Evolutionary conservation across 1,284 basidiomycete genomes (phyloP).

Genomic region (Naganishia albida): DNA sequence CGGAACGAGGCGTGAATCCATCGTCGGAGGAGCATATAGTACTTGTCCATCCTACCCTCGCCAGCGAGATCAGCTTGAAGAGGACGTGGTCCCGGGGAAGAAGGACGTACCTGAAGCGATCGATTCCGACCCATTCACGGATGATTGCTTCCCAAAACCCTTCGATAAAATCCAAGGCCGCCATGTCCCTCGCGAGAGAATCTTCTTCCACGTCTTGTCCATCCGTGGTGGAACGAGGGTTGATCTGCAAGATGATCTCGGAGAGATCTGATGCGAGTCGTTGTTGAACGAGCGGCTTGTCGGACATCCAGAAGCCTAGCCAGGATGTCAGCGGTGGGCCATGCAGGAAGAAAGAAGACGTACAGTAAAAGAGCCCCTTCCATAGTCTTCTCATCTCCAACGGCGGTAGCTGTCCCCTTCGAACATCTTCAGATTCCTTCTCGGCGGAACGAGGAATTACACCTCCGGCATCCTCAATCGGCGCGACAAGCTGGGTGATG

Average conservation of each 20-base stretch:
- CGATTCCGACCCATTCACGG: constrained; percentile 89
- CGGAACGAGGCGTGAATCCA: constrained; percentile 84
- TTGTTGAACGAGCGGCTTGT: constrained; percentile 96
- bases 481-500: constrained; percentile 35
- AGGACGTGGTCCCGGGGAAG: background rate
- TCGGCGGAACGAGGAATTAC: constrained; percentile 35
- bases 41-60: constrained; percentile 92
- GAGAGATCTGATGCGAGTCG: constrained; percentile 82
- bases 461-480: constrained; percentile 32
- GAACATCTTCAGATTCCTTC: constrained; percentile 36
- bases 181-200: constrained; percentile 49
- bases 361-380: constrained; percentile 98
- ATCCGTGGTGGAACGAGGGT: constrained; percentile 47
- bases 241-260: constrained; percentile 72
- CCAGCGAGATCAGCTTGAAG: constrained; percentile 10
- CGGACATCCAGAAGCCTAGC: constrained; percentile 98
- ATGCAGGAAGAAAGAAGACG: constrained; percentile 41
- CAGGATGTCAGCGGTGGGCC: background rate
- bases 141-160: constrained; percentile 90
- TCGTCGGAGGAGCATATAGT: constrained; percentile 87
- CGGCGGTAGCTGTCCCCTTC: constrained; percentile 54
- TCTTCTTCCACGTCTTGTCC: constrained; percentile 39
- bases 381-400: constrained; percentile 87
- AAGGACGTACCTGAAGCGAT: constrained; percentile 72
- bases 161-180: constrained; percentile 73